Percentiles rank a stretch among this genome's conserved stretches.
Conservation (phyloP, 2,329 filamentous ascomycete species). For the Fusarium metavorans region DNA sequence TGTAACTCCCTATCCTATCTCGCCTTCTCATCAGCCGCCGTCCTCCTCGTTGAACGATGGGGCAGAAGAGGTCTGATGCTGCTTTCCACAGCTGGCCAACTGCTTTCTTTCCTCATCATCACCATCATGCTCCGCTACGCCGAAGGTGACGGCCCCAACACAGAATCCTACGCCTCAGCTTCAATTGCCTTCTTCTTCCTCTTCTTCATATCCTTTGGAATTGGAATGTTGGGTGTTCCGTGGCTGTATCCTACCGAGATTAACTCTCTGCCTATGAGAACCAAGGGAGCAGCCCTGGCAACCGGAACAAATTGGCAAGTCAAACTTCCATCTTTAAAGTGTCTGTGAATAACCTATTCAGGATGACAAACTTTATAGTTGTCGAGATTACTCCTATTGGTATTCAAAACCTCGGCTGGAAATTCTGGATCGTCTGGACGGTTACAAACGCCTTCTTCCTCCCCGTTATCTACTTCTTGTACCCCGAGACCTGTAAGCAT, state of each 20-base stretch:
- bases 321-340: neutral
- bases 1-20: slow-evolving; percentile 51
- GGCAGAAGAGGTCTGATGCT: slow-evolving; percentile 32
- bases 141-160: neutral
- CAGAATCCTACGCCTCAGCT: neutral
- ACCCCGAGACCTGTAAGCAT: slow-evolving; percentile 56
- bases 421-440: slow-evolving; percentile 65
- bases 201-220: slow-evolving; percentile 31
- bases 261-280: slow-evolving; percentile 50
- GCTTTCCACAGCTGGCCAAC: slow-evolving; percentile 21
- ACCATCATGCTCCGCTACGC: slow-evolving; percentile 26
- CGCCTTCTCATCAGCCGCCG: slow-evolving; percentile 18
- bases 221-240: slow-evolving; percentile 36
- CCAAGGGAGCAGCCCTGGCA: slow-evolving; percentile 39
- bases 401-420: slow-evolving; percentile 60
- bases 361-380: slow-evolving; percentile 45
- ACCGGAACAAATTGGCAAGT: slow-evolving; percentile 33
- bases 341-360: neutral
- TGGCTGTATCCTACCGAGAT: slow-evolving; percentile 52
- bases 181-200: slow-evolving; percentile 34
- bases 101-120: slow-evolving; percentile 28
- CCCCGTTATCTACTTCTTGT: slow-evolving; percentile 61
- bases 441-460: slow-evolving; percentile 60
- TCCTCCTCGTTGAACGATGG: slow-evolving; percentile 20
- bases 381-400: slow-evolving; percentile 53